Evolutionary conservation across 768 basidiomycete species (phyloP).

Genomic region (Hypholoma fasciculare): DNA sequence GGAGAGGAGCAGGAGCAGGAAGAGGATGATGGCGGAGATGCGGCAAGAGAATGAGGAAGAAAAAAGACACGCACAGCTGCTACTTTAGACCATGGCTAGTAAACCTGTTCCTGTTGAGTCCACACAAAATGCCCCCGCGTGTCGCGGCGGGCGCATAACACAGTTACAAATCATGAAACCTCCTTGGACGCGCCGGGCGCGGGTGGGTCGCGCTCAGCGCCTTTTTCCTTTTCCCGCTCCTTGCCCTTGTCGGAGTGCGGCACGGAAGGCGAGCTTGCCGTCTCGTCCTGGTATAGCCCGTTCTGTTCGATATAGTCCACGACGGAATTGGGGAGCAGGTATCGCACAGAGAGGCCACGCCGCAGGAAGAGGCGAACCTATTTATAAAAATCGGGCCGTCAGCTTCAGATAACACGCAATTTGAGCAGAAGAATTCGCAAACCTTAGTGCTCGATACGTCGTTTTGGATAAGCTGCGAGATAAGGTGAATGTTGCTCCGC

Average conservation of each 20-base stretch:
- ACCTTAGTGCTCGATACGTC: constrained; percentile 97
- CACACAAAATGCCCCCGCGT: not conserved
- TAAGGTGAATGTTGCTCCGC: constrained; percentile 86
- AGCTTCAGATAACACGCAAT: not conserved
- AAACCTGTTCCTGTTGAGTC: not conserved
- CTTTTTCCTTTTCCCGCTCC: constrained; percentile 29
- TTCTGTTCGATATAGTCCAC: constrained; percentile 94
- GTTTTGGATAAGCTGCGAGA: constrained; percentile 94
- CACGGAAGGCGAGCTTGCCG: constrained; percentile 15
- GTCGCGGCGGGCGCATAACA: not conserved
- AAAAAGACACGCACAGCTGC: not conserved
- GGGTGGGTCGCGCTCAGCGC: not conserved
- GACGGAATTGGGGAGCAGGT: constrained; percentile 87
- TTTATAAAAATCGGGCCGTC: not conserved
- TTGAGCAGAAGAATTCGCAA: too few species aligned
- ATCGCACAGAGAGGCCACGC: constrained; percentile 81
- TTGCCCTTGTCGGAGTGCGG: constrained; percentile 33
- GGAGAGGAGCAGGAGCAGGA: too few species aligned
- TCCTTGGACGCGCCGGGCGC: not conserved
- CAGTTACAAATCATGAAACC: not conserved
- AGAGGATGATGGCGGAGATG: too few species aligned
- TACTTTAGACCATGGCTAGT: not conserved
- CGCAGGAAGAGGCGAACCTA: constrained; percentile 72
- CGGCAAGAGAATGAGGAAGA: not conserved
- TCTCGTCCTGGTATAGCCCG: constrained; percentile 72